Base-by-base conservation (phyloP, 192 early-diverging fungal species). In the Phlyctochytrium arcticum region DNA sequence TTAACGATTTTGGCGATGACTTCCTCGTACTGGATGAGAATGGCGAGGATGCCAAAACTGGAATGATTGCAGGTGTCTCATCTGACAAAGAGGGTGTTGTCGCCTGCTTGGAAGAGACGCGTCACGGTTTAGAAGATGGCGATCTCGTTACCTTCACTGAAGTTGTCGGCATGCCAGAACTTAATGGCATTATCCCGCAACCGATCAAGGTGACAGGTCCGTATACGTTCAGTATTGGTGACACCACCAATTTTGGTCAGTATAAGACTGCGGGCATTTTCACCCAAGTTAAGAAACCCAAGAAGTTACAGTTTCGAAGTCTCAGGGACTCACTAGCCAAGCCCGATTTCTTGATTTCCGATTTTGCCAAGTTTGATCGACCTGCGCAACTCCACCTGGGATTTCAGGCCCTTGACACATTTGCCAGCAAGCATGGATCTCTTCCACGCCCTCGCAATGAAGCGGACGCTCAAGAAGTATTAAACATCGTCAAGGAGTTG, bases 291-390 rank as follows among this genome's bases (percentile, higher is more conserved):
- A 98, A 98, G 81, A 76, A 86, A 78, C 94, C 95, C 12, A 90
- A 88, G 62, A 75, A 76, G n/a, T 55, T 92, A 31, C 78, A 83
- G 46, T 99, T 99, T 74, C 72, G 76, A 57, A 77, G 90, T 8
- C 78, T 95, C 55, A 79, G 75, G 26, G 90, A 91, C 48, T 83
- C 93, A 1, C 75, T 95, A 10, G 72, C 82, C 30, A 79, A 79
- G 24, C 97, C 97, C 30, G 92, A 95, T 62, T 91, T 83, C 34
- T 56, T 98, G 34, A 79, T 87, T 55, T 88, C 94, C 34, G 97
- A 99, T 80, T 98, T 90, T 77, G 94, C 91, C 58, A 99, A 99
- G 78, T 99, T 96, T 56, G 95, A 99, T 67, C 86, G 93, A n/a
- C 95, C 95, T 12, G 79, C 83, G 3, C 92, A 95, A 74, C 81